phyloP scores from a whole-genome alignment of 2,329 filamentous ascomycete species.

The Colletotrichum euphorbiae region DNA sequence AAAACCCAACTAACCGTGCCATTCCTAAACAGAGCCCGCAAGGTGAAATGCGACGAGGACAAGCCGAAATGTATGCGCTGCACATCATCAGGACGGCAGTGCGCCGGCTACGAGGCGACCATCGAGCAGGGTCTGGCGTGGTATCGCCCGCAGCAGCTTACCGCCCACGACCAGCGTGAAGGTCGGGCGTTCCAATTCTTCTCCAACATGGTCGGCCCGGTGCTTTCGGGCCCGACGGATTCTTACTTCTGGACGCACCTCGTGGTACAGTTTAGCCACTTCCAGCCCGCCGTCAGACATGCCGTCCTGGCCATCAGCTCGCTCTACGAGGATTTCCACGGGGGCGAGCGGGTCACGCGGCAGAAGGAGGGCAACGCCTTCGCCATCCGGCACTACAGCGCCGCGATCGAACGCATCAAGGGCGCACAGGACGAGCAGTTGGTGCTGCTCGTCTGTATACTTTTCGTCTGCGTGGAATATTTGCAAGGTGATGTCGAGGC shows the following conservation, averaged over 20 bases:
- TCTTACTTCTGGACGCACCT: constrained; percentile 57
- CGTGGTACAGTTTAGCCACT: constrained; percentile 59
- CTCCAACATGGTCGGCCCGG: constrained; percentile 33
- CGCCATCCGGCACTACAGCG: constrained; percentile 45
- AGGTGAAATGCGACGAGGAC: constrained; percentile 68
- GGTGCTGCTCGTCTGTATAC: constrained; percentile 58
- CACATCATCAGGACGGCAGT: constrained; percentile 62
- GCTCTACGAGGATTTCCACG: constrained; percentile 52
- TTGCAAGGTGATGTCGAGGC: constrained; percentile 59
- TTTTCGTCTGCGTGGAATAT: constrained; percentile 67
- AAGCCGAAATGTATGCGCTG: constrained; percentile 66
- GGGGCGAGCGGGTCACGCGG: constrained; percentile 31
- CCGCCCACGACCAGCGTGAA: constrained; percentile 41
- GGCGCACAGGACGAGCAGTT: constrained; percentile 45
- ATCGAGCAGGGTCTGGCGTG: no score
- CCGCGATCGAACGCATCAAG: constrained; percentile 44
- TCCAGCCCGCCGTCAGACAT: constrained; percentile 60
- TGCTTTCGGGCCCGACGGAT: constrained; percentile 36
- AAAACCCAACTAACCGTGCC: neutral
- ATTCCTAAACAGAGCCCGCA: constrained; percentile 57
- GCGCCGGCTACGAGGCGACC: constrained; percentile 32
- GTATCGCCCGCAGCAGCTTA: constrained; percentile 37
- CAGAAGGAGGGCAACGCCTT: constrained; percentile 34
- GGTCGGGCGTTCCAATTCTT: constrained; percentile 39
- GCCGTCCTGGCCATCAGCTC: constrained; percentile 62